Evolutionary conservation across 1,284 basidiomycete genomes (phyloP).

Genomic region (Moesziomyces aphidis): DNA sequence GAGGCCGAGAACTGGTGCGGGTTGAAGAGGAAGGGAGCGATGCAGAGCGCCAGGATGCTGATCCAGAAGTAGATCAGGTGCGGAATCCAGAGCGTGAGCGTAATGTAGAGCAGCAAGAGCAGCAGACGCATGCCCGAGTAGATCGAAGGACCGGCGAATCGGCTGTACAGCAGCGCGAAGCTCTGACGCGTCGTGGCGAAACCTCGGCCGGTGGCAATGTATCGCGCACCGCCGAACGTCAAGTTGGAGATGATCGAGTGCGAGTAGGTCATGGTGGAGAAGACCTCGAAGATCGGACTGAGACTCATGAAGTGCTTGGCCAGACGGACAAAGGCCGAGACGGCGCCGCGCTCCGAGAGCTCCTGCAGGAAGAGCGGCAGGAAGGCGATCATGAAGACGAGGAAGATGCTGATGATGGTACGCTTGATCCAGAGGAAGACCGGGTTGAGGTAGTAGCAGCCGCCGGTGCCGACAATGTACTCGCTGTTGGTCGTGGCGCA

Average conservation of each 20-base stretch:
- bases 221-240: constrained; percentile 68
- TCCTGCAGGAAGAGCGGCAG: constrained; percentile 67
- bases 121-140: constrained; percentile 66
- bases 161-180: constrained; percentile 66
- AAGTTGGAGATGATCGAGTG: constrained; percentile 67
- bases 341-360: constrained; percentile 66
- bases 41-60: constrained; percentile 65
- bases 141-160: constrained; percentile 67
- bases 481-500: constrained; percentile 64
- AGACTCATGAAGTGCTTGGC: constrained; percentile 67
- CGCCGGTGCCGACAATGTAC: constrained; percentile 64
- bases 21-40: constrained; percentile 68
- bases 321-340: constrained; percentile 65
- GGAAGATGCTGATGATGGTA: constrained; percentile 67
- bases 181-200: constrained; percentile 67
- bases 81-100: constrained; percentile 67
- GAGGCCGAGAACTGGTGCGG: constrained; percentile 67
- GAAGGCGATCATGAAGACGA: constrained; percentile 68
- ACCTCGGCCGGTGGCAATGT: constrained; percentile 68
- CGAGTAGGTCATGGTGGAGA: constrained; percentile 67
- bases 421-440: constrained; percentile 68
- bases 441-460: constrained; percentile 67
- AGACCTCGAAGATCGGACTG: constrained; percentile 67
- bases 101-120: constrained; percentile 65
- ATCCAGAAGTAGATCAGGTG: constrained; percentile 69